These are phyloP conservation scores for Hibiscus syriacus DNA, from an alignment of 345 rosid genomes.

Conservation along the genomic window DNA sequence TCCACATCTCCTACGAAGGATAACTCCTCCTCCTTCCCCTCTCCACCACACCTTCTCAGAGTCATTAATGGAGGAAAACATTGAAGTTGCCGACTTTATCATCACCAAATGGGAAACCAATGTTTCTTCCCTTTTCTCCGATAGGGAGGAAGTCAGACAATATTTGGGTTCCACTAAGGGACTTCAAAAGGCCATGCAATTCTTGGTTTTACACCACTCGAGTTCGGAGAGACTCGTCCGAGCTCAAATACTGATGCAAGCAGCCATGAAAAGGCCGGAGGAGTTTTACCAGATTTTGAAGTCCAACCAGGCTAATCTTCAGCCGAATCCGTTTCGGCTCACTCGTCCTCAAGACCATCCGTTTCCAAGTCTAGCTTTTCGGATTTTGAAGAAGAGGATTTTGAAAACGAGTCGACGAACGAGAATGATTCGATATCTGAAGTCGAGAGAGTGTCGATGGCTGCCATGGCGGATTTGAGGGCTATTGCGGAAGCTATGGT, in stretches of 20 bases:
- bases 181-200: slow-evolving; percentile 58
- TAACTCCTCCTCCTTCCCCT: slow-evolving; percentile 29
- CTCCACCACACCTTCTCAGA: no score
- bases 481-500: slow-evolving; percentile 72
- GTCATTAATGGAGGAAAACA: slow-evolving; percentile 38
- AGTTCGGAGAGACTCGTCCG: slow-evolving; percentile 37
- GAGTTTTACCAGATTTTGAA: slow-evolving; percentile 64
- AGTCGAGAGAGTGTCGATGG: slow-evolving; percentile 16
- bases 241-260: slow-evolving; percentile 47
- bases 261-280: slow-evolving; percentile 58
- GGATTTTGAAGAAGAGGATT: no score
- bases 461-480: no score
- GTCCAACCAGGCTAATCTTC: slow-evolving; percentile 36
- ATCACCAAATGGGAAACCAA: slow-evolving; percentile 35
- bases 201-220: slow-evolving; percentile 25
- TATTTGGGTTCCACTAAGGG: slow-evolving; percentile 35
- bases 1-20: slow-evolving; percentile 14
- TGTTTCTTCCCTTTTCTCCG: slow-evolving; percentile 31
- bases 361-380: no score
- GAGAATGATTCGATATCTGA: slow-evolving; percentile 14
- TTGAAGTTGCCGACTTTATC: slow-evolving; percentile 32
- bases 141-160: no score
- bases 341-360: slow-evolving; percentile 25
- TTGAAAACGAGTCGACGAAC: slow-evolving; percentile 12
- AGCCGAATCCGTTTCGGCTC: slow-evolving; percentile 49